Evolutionary conservation across 345 rosid genomes (phyloP).

Genomic region (Microcos paniculata): DNA sequence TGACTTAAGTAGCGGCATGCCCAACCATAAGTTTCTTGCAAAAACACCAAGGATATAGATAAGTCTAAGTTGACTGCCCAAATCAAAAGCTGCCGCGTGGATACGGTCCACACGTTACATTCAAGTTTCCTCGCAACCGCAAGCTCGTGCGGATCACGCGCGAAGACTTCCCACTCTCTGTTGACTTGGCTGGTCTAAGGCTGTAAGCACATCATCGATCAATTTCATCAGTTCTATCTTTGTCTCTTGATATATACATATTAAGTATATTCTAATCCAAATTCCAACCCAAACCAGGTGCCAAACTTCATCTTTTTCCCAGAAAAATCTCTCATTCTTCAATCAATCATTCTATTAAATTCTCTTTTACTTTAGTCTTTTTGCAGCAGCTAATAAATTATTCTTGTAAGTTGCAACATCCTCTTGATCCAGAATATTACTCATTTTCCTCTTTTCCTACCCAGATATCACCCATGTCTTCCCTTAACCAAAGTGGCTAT

Average conservation of each 20-base stretch:
- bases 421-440: no score
- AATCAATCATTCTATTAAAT: background rate
- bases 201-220: background rate
- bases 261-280: background rate
- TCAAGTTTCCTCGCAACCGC: background rate
- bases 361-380: background rate
- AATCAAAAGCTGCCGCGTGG: background rate
- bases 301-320: background rate
- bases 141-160: background rate
- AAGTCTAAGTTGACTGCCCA: background rate
- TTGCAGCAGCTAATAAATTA: background rate
- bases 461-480: background rate
- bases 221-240: no score
- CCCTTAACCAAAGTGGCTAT: background rate
- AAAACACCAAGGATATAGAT: background rate
- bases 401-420: no score
- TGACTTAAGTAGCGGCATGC: background rate
- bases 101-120: background rate
- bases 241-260: no score
- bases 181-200: no score
- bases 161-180: background rate
- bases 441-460: background rate
- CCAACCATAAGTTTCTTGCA: background rate
- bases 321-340: background rate
- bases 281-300: background rate